These are phyloP conservation scores for Phytophthora syringae DNA, from an alignment of 352 stramenopile genomes.

Conservation along the genomic window DNA sequence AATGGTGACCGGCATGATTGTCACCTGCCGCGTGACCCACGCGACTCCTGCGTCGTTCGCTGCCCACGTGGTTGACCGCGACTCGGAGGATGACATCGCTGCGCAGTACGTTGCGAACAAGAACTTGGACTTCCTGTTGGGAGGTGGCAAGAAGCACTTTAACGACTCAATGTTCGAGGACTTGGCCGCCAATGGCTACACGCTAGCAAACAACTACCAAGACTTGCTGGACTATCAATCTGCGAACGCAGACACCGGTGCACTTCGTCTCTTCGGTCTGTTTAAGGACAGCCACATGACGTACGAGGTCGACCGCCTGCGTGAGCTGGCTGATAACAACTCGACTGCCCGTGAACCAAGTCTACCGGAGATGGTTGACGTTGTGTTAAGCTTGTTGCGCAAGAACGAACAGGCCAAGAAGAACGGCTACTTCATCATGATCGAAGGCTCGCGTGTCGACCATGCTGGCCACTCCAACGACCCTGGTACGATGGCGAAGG, in stretches of 20 bases:
- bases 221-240: conserved; percentile 61
- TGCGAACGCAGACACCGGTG: conserved; percentile 49
- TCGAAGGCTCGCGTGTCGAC: conserved; percentile 76
- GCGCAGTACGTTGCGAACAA: conserved; percentile 71
- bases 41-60: conserved; percentile 65
- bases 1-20: conserved; percentile 75
- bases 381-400: conserved; percentile 62
- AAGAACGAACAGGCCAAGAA: conserved; percentile 78
- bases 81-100: conserved; percentile 64
- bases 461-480: conserved; percentile 75
- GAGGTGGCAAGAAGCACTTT: conserved; percentile 59
- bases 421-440: conserved; percentile 81
- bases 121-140: conserved; percentile 71
- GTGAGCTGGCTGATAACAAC: conserved; percentile 41
- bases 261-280: conserved; percentile 63
- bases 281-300: conserved; percentile 73
- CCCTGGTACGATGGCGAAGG: conserved; percentile 68
- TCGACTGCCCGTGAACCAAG: conserved; percentile 57
- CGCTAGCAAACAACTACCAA: conserved; percentile 58
- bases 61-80: conserved; percentile 56
- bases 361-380: conserved; percentile 70
- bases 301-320: conserved; percentile 68
- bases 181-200: conserved; percentile 52
- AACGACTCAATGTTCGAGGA: conserved; percentile 55
- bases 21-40: conserved; percentile 71